Evolutionary conservation across 2,329 filamentous ascomycete species (phyloP), one percentile per base, ranked within the genome.

Genomic region (Fusarium sp.): DNA sequence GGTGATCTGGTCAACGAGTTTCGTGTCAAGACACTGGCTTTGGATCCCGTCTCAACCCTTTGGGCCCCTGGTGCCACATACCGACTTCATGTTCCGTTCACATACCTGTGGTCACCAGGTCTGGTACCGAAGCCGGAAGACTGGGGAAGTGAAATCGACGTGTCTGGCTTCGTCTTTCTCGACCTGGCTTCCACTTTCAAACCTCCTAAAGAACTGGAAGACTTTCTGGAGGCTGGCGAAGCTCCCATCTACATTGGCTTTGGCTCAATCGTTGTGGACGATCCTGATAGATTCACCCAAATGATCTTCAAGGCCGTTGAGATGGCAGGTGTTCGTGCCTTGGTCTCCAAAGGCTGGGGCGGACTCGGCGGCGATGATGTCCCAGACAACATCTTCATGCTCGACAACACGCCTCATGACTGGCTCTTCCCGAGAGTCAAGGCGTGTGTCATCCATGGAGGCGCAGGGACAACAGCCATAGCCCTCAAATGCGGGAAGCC

Each of bases 1-100:
- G 94, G 94, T 3, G 94, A 95, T 80, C 84, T 96, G 32, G 89
- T 96, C 73, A 96, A 96, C 78, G 86, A 90, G 32, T 95, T 95
- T 75, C 88, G 94, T 56, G 86, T 90, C 6, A 90, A 91, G 64
- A 94, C 90, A 0, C 84, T 96, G 1, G 89, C 88, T 2, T 83
- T 96, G 0, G 93, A 95, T 72, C 92, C 93, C 0, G 90, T 96
- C 2, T 93, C 91, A 38, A 94, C 91, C 0, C 84, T 95, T 1
- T 95, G 93, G 93, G 94, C 93, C 0, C 93, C 93, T 0, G 93
- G 92, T 0, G 89, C 93, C 43, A 87, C 93, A 0, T 94, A 93
- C 68, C 88, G 93, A 2, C 85, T 95, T 65, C 92, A 93, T 70
- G 92, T 96, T 0, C 93, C 94, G 0, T 93, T 92, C 69, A 94